Percentiles rank a stretch among this genome's conserved stretches.
Conservation (phyloP, 169 alveolate genomes). For the Eimeria praecox region DNA sequence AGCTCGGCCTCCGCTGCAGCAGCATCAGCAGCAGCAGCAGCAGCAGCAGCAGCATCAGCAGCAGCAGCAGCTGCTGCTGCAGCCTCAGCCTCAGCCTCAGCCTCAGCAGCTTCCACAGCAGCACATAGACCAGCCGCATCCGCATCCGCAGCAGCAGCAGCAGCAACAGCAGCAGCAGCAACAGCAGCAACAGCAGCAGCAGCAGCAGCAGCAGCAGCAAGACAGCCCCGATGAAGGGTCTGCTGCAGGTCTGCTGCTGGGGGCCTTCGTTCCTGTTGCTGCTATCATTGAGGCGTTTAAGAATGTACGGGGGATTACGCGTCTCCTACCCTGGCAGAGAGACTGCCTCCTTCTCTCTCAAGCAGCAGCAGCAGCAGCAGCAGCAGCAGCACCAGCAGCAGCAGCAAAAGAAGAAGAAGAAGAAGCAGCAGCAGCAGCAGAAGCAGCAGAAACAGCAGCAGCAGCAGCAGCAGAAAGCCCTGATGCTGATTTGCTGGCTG, state of each 20-base stretch:
- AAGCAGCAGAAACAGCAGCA: not conserved
- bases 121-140: not conserved
- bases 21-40: not conserved
- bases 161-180: not conserved
- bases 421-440: not conserved
- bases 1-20: not conserved
- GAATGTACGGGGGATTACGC: not conserved
- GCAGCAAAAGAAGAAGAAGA: not conserved
- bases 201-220: conserved; percentile 6
- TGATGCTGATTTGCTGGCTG: not conserved
- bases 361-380: not conserved
- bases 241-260: not conserved
- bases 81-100: conserved; percentile 7
- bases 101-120: conserved; percentile 39
- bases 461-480: not conserved
- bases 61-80: conserved; percentile 28
- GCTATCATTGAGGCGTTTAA: conserved; percentile 14
- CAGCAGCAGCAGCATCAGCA: not conserved
- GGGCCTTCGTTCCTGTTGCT: conserved; percentile 22
- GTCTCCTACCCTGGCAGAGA: conserved; percentile 84
- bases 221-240: not conserved
- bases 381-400: not conserved
- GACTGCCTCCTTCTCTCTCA: conserved; percentile 84
- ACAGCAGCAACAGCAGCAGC: not conserved
- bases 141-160: conserved; percentile 15